These are phyloP conservation scores for Paxillus involutus DNA, from an alignment of 768 basidiomycete species.

Conservation along the genomic window DNA sequence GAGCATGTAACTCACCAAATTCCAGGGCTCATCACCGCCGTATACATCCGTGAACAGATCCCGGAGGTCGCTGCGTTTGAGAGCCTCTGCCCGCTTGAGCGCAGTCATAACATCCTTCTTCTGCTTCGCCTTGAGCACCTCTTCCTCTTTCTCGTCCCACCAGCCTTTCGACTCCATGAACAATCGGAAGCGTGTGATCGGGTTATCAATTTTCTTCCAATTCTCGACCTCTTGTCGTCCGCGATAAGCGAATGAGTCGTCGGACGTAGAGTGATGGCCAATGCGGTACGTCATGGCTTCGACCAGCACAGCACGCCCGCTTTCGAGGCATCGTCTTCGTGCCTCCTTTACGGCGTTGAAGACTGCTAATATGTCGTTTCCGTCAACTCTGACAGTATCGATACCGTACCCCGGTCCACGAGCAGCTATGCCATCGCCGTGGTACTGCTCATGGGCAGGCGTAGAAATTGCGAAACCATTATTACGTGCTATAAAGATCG, in stretches of 20 bases:
- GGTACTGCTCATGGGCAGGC: conserved; percentile 83
- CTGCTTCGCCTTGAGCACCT: conserved; percentile 61
- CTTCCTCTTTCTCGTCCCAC: conserved; percentile 81
- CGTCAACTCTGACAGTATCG: conserved; percentile 90
- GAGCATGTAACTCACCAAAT: conserved; percentile 57
- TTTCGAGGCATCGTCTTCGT: conserved; percentile 66
- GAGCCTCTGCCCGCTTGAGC: conserved; percentile 73
- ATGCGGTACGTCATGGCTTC: conserved; percentile 94
- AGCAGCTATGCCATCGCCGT: conserved; percentile 90
- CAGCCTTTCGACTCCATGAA: conserved; percentile 83
- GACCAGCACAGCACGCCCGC: conserved; percentile 78
- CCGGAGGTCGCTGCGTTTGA: conserved; percentile 68
- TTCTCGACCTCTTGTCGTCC: conserved; percentile 89
- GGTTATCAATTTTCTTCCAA: conserved; percentile 88
- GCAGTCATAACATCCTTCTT: conserved; percentile 75
- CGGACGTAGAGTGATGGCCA: conserved; percentile 94
- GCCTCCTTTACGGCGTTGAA: conserved; percentile 72
- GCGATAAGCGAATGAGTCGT: conserved; percentile 94
- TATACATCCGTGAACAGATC: conserved; percentile 89
- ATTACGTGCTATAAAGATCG: conserved; percentile 72
- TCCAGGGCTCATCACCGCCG: conserved; percentile 82
- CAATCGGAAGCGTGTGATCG: conserved; percentile 78
- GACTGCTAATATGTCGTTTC: conserved; percentile 90
- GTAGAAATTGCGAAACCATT: conserved; percentile 97
- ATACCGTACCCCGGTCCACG: conserved; percentile 91